Evolutionary conservation across 768 basidiomycete species (phyloP).

Genomic region (Pluteus cervinus): DNA sequence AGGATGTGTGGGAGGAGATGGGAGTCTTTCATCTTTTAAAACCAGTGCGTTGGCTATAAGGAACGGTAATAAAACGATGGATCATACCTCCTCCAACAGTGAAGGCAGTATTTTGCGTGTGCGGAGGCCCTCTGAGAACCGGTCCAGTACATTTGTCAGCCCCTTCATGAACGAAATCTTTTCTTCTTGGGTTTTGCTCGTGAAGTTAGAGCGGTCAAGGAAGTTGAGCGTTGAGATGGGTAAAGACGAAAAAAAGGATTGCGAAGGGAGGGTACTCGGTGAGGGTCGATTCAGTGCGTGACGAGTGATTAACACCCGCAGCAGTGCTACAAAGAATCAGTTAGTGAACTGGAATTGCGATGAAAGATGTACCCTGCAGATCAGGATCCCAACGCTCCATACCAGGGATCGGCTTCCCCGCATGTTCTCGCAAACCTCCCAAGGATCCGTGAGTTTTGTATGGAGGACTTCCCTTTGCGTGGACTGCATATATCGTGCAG

Average conservation of each 20-base stretch:
- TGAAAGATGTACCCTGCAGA: slow-evolving; percentile 49
- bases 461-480: slow-evolving; percentile 82
- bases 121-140: slow-evolving; percentile 82
- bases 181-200: slow-evolving; percentile 89
- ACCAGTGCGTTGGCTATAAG: slow-evolving; percentile 5
- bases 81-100: slow-evolving; percentile 80
- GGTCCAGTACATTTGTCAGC: slow-evolving; percentile 68
- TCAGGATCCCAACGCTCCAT: slow-evolving; percentile 65
- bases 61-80: not conserved
- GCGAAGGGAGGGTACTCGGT: slow-evolving; percentile 73
- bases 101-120: slow-evolving; percentile 88
- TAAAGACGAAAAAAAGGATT: slow-evolving; percentile 91
- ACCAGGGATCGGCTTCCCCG: slow-evolving; percentile 54
- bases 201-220: slow-evolving; percentile 92
- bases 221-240: slow-evolving; percentile 96
- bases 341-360: not conserved
- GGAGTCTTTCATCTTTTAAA: slow-evolving; percentile 83
- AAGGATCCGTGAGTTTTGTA: slow-evolving; percentile 82
- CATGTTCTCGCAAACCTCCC: slow-evolving; percentile 61
- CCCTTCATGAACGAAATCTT: slow-evolving; percentile 97
- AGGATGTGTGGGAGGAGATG: slow-evolving; percentile 91
- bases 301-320: slow-evolving; percentile 77
- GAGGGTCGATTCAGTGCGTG: slow-evolving; percentile 68
- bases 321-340: slow-evolving; percentile 47
- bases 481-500: slow-evolving; percentile 86